A percentile compares a stretch with the other conserved stretches of the same genome.
phyloP scores from a whole-genome alignment of 352 stramenopile species.

The Albugo candida region DNA sequence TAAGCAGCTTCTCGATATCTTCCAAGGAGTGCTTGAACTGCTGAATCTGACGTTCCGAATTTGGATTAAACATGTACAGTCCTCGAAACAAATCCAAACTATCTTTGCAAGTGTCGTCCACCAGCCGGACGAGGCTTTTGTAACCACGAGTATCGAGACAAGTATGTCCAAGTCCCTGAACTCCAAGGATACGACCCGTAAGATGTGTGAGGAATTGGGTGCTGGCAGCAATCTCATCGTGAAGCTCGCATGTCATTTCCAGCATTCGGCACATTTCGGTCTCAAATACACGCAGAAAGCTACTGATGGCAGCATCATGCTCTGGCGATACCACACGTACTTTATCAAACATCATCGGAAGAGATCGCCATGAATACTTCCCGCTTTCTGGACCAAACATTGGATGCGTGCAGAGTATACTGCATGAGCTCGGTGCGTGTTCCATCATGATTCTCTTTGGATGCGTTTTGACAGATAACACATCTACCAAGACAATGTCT shows the following conservation, averaged over 20 bases:
- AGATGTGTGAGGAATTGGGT: slow-evolving; percentile 98
- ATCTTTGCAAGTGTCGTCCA: slow-evolving; percentile 95
- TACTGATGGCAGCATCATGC: slow-evolving; percentile 48
- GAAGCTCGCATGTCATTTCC: slow-evolving; percentile 88
- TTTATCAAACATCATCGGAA: slow-evolving; percentile 94
- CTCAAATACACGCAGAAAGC: slow-evolving; percentile 92
- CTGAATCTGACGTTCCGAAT: slow-evolving; percentile 67
- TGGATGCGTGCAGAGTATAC: slow-evolving; percentile 93
- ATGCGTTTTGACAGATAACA: slow-evolving; percentile 97
- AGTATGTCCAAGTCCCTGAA: slow-evolving; percentile 69
- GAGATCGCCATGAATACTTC: slow-evolving; percentile 85
- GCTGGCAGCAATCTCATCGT: slow-evolving; percentile 93
- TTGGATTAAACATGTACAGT: slow-evolving; percentile 94
- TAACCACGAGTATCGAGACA: slow-evolving; percentile 95
- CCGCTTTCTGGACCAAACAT: slow-evolving; percentile 96
- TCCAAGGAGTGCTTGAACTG: slow-evolving; percentile 43
- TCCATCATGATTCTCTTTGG: slow-evolving; percentile 86
- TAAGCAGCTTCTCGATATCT: slow-evolving; percentile 29
- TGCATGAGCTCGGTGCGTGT: slow-evolving; percentile 69
- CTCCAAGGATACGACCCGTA: slow-evolving; percentile 89
- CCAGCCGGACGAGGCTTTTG: slow-evolving; percentile 89
- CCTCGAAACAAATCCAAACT: slow-evolving; percentile 97
- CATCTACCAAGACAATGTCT: slow-evolving; percentile 89
- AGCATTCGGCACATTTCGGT: slow-evolving; percentile 93
- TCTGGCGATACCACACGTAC: slow-evolving; percentile 62